phyloP scores from a whole-genome alignment of 257 asterid genomes.

The Solanum lycopersicoides region DNA sequence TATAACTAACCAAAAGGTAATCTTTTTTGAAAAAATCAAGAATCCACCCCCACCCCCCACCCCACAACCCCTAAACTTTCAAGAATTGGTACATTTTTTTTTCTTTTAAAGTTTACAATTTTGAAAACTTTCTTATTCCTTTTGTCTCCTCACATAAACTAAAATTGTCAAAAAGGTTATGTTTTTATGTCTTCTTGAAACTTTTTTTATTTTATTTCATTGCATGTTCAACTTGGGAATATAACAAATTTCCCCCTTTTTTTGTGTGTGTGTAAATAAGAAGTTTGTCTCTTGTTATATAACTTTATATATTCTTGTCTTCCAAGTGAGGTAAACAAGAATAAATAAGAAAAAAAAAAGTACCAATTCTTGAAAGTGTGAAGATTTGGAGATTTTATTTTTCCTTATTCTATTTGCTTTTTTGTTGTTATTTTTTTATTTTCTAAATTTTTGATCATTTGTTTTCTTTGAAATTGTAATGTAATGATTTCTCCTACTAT shows the following conservation, averaged over 20 bases:
- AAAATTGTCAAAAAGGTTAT: background rate
- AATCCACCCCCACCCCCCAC: constrained; percentile 21
- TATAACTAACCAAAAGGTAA: constrained; percentile 34
- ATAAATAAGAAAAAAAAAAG: constrained; percentile 3
- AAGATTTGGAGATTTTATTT: constrained; percentile 15
- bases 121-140: constrained; percentile 9
- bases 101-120: background rate
- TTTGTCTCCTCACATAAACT: background rate
- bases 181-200: background rate
- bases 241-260: background rate
- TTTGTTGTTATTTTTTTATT: background rate
- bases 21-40: constrained; percentile 37
- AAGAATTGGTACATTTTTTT: background rate
- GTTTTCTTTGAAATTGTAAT: background rate
- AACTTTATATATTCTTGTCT: constrained; percentile 37
- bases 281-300: constrained; percentile 17
- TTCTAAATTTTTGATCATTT: background rate
- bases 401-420: background rate
- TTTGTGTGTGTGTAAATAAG: background rate
- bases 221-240: background rate
- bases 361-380: constrained; percentile 47
- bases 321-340: constrained; percentile 28
- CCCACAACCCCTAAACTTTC: background rate
- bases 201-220: background rate
- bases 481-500: background rate